Percentiles rank a stretch among this genome's conserved stretches.
These are phyloP conservation scores for Styphnolobium japonicum DNA, from an alignment of 306 rosid species.

Conservation along the genomic window DNA sequence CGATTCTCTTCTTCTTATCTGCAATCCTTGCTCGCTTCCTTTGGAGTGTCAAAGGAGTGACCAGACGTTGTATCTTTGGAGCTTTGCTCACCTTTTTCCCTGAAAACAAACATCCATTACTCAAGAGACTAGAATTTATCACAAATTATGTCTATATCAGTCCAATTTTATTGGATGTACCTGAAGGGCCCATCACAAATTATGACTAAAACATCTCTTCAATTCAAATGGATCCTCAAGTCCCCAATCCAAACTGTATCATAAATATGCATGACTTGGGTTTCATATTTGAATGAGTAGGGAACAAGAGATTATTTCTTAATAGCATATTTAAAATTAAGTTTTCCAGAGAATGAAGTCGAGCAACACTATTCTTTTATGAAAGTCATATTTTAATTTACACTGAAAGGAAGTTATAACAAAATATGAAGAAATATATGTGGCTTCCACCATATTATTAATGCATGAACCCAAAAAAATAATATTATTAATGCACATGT, in stretches of 20 bases:
- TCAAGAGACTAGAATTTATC: neutral
- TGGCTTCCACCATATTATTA: neutral
- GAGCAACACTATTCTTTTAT: neutral
- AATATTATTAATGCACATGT: neutral
- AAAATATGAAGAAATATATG: no score
- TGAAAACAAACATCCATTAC: neutral
- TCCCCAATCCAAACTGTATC: neutral
- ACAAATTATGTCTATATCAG: neutral
- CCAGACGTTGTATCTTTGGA: conserved; percentile 38
- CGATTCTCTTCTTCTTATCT: conserved; percentile 39
- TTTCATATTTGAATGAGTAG: neutral
- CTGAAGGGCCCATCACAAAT: neutral
- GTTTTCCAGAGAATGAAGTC: neutral
- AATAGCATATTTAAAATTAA: neutral
- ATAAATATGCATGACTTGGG: neutral
- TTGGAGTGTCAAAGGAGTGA: conserved; percentile 46
- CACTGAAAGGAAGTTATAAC: neutral
- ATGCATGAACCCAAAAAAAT: no score
- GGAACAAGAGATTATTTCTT: neutral
- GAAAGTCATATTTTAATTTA: neutral
- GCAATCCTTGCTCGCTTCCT: conserved; percentile 43
- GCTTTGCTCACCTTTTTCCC: conserved; percentile 45
- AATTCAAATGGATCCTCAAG: neutral
- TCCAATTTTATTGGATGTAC: neutral
- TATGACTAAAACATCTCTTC: neutral